Base-by-base conservation (phyloP, 2,329 filamentous ascomycete genomes). In the Hypoxylon sp. region DNA sequence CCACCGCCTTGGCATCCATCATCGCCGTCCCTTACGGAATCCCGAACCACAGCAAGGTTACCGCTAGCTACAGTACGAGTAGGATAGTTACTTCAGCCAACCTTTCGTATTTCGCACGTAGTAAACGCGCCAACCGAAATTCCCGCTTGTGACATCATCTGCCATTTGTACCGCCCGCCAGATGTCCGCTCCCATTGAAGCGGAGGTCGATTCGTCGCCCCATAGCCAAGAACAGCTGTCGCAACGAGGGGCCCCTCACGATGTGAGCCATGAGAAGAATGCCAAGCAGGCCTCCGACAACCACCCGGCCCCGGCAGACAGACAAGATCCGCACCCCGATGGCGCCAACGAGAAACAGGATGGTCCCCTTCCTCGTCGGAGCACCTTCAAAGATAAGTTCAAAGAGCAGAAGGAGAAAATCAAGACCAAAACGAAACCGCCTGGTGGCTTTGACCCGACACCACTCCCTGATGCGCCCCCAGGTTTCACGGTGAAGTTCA, bases 401-500 rank as follows among this genome's bases (percentile, higher is more conserved):
- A 76, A 77, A 37, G 75, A 79, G 22, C 77, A 79, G 48, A 82
- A 80, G 64, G 72, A 81, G 51, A 81, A 80, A 61, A 59, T 81
- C 13, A 83, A 82, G 76, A 77, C 73, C 42, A 82, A 80, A 64
- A 72, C 79, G 3, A 81, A 85, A 33, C 93, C 92, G 0, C 87
- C 91, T 0, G 94, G 94, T 31, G 94, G 94, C 35, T 96, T 89
- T 79, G 94, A 97, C 79, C 79, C 83, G 37, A 97, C 93, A 0
- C 93, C 94, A 1, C 84, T 97, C 7, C 93, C 93, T 0, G 81
- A 87, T 74, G 90, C 89, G 3, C 90, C 91, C 7, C 89, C 91
- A 6, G 94, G 95, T 27, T 98, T 92, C 81, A 97, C 93, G 0
- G 79, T 98, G 71, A 92, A 91, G 77, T 91, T 98, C 81, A 94